phyloP scores from a whole-genome alignment of 1,284 basidiomycete genomes.

The Puccinia novopanici region DNA sequence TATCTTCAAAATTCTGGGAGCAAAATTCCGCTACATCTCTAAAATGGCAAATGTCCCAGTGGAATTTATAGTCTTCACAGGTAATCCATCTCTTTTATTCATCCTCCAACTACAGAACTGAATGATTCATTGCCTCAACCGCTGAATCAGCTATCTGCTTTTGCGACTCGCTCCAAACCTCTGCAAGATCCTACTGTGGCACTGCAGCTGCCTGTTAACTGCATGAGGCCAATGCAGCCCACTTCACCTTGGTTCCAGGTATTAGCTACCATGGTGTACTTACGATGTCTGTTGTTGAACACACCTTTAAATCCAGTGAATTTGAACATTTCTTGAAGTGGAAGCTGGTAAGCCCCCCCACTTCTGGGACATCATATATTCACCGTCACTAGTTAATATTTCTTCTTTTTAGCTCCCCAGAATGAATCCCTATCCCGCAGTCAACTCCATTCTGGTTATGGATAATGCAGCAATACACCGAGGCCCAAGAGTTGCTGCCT shows the following conservation, averaged over 20 bases:
- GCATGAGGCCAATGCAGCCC: neutral
- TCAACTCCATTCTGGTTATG: no score
- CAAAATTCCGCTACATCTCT: no score
- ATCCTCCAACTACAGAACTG: neutral
- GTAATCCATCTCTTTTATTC: neutral
- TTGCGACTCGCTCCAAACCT: neutral
- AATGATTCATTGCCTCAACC: neutral
- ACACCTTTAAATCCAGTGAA: neutral
- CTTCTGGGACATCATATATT: neutral
- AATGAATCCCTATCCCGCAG: neutral
- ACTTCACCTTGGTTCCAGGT: neutral
- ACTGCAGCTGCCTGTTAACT: neutral
- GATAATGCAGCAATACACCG: no score
- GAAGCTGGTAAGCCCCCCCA: no score
- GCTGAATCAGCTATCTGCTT: neutral
- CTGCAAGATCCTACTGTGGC: neutral
- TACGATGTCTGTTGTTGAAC: neutral
- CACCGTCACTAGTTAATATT: neutral
- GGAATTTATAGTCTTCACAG: conserved; percentile 22
- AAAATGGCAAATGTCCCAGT: no score
- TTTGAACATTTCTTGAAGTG: conserved; percentile 35
- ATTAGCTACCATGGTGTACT: conserved; percentile 6
- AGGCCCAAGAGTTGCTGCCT: no score
- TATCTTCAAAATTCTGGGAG: no score
- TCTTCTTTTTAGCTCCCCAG: neutral